Evolutionary conservation across 371 early-diverging fungal genomes (phyloP).

Genomic region (Mortierella sp.): DNA sequence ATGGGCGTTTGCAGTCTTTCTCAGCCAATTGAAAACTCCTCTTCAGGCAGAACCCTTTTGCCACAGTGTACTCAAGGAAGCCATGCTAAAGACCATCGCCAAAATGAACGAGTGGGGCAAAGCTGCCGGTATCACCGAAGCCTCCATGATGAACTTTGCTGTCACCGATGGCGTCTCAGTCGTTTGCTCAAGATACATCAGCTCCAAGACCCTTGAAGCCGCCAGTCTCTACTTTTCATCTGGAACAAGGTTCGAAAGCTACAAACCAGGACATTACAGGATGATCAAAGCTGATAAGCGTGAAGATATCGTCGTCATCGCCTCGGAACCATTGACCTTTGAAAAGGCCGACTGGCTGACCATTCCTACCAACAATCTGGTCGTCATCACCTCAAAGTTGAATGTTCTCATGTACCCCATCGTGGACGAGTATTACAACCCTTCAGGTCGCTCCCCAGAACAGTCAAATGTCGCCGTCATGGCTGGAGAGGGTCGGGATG

Average conservation of each 20-base stretch:
- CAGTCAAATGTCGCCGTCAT: slow-evolving; percentile 35
- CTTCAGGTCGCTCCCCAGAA: slow-evolving; percentile 24
- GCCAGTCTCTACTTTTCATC: slow-evolving; percentile 89
- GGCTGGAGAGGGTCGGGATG: slow-evolving; percentile 40
- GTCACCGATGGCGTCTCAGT: slow-evolving; percentile 87
- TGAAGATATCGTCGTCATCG: slow-evolving; percentile 87
- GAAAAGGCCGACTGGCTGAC: slow-evolving; percentile 88
- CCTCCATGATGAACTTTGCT: slow-evolving; percentile 86
- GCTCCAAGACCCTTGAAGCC: slow-evolving; percentile 73
- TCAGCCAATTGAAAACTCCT: slow-evolving; percentile 63
- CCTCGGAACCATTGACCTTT: slow-evolving; percentile 88
- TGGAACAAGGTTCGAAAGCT: slow-evolving; percentile 71
- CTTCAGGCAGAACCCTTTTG: slow-evolving; percentile 47
- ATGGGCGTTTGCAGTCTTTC: slow-evolving; percentile 88
- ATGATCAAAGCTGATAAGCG: slow-evolving; percentile 88
- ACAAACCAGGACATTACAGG: slow-evolving; percentile 77
- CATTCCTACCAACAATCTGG: slow-evolving; percentile 83
- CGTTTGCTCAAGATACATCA: slow-evolving; percentile 85
- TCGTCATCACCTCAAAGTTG: slow-evolving; percentile 82
- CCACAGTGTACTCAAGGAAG: slow-evolving; percentile 71
- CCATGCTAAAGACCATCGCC: slow-evolving; percentile 83
- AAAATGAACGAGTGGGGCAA: slow-evolving; percentile 78
- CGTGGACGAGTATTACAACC: slow-evolving; percentile 73
- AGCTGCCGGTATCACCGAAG: slow-evolving; percentile 74
- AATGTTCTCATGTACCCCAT: slow-evolving; percentile 86